Conservation (phyloP, 2,329 filamentous ascomycete genomes). For the Salinomyces thailandicus region DNA sequence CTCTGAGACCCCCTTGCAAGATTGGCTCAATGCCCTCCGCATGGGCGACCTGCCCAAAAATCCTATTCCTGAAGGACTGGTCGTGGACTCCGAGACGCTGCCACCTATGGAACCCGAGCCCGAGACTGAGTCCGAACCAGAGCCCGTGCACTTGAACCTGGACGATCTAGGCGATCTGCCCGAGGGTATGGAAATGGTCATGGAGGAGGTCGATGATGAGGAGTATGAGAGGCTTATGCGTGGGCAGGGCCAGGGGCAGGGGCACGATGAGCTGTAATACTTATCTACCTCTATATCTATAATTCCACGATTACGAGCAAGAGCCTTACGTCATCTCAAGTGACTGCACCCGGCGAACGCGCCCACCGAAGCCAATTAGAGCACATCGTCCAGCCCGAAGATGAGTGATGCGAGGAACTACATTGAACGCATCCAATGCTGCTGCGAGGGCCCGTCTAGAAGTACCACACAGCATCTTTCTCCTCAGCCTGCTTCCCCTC, state of each 20-base stretch:
- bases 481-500: slow-evolving; percentile 5
- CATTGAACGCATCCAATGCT: too few relatives aligned
- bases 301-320: too few relatives aligned
- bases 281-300: not conserved
- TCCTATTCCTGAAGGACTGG: slow-evolving; percentile 47
- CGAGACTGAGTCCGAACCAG: too few relatives aligned
- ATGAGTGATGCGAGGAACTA: too few relatives aligned
- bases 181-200: slow-evolving; percentile 23
- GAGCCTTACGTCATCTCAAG: too few relatives aligned
- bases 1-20: slow-evolving; percentile 52
- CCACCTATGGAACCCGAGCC: slow-evolving; percentile 16
- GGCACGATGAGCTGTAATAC: slow-evolving; percentile 4
- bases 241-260: not conserved
- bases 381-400: too few relatives aligned
- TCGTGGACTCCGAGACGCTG: slow-evolving; percentile 22
- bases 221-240: slow-evolving; percentile 24
- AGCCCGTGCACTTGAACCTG: too few relatives aligned
- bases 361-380: too few relatives aligned
- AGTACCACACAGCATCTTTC: not conserved
- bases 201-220: slow-evolving; percentile 27
- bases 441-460: too few relatives aligned
- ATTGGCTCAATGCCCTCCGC: slow-evolving; percentile 84
- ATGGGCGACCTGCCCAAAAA: slow-evolving; percentile 77
- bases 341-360: too few relatives aligned
- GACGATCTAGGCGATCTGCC: too few relatives aligned